Percentiles rank a stretch among this genome's conserved stretches.
phyloP scores from a whole-genome alignment of 2,329 filamentous ascomycete genomes.

The Neonectria coccinea region DNA sequence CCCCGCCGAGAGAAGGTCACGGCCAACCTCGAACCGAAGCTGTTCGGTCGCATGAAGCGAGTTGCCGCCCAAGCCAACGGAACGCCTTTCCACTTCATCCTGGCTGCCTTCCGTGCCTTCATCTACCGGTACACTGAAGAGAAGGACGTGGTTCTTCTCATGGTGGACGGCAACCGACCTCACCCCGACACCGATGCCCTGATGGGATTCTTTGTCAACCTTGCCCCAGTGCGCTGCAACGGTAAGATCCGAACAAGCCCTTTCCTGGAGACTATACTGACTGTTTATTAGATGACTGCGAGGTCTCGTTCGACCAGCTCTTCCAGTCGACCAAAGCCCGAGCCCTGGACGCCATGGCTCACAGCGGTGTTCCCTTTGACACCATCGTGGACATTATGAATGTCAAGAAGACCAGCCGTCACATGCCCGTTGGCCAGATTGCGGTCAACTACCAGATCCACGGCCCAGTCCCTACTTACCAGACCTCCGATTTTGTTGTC shows the following conservation, averaged over 20 bases:
- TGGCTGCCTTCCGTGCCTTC: conserved; percentile 44
- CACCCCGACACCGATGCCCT: conserved; percentile 40
- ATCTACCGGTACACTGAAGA: conserved; percentile 42
- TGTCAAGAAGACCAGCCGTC: conserved; percentile 38
- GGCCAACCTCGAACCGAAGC: conserved; percentile 38
- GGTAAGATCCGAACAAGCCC: conserved; percentile 16
- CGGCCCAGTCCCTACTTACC: conserved; percentile 37
- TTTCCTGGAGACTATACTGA: neutral
- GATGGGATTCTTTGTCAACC: conserved; percentile 44
- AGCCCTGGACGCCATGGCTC: conserved; percentile 40
- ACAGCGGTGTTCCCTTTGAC: conserved; percentile 41
- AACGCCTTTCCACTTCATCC: conserved; percentile 44
- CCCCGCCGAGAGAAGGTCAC: conserved; percentile 35
- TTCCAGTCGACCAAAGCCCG: conserved; percentile 39
- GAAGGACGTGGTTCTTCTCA: conserved; percentile 40
- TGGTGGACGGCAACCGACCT: conserved; percentile 44
- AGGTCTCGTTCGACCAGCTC: conserved; percentile 39
- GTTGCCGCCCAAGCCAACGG: conserved; percentile 37
- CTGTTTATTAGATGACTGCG: conserved; percentile 34
- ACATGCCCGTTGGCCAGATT: conserved; percentile 43
- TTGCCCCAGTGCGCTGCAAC: conserved; percentile 40
- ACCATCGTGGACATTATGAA: conserved; percentile 41
- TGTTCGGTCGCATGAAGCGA: conserved; percentile 44
- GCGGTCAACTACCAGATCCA: conserved; percentile 45
- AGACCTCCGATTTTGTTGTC: conserved; percentile 41